A percentile compares a stretch with the other conserved stretches of the same genome.
phyloP scores from a whole-genome alignment of 352 stramenopile genomes.

The Globisporangium paddicum region DNA sequence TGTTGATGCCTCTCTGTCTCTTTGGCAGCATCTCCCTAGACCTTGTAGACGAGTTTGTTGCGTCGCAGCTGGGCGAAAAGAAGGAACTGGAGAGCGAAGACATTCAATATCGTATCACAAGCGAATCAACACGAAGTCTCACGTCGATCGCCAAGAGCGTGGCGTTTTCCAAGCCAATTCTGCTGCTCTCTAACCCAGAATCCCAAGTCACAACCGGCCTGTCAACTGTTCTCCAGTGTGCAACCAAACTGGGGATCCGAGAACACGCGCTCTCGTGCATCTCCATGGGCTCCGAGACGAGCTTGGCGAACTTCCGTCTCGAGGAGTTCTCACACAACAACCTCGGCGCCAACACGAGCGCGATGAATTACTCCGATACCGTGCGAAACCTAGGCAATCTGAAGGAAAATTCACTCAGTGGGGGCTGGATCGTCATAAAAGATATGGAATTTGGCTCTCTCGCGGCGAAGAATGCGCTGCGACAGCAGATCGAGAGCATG shows the following conservation, averaged over 20 bases:
- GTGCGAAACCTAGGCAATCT: constrained; percentile 17
- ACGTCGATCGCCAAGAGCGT: not conserved
- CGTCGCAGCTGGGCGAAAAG: constrained; percentile 15
- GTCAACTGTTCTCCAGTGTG: constrained; percentile 10
- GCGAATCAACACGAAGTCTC: not conserved
- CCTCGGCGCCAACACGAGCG: constrained; percentile 5
- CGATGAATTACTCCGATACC: constrained; percentile 2
- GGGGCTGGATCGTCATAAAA: constrained; percentile 30
- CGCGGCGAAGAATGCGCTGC: constrained; percentile 19
- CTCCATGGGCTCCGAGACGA: constrained; percentile 9
- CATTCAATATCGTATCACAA: constrained; percentile 13
- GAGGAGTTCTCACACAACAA: constrained; percentile 12
- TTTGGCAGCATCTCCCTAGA: constrained; percentile 20
- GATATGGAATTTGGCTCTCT: constrained; percentile 5
- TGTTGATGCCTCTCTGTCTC: constrained; percentile 28
- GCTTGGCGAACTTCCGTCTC: constrained; percentile 8
- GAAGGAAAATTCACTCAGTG: constrained; percentile 20
- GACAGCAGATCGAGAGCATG: constrained; percentile 25
- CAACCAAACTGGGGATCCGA: not conserved
- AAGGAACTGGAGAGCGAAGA: not conserved
- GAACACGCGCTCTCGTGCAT: constrained; percentile 12
- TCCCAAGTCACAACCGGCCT: not conserved
- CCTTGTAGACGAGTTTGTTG: constrained; percentile 23
- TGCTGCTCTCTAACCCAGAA: constrained; percentile 8
- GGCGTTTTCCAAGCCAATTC: constrained; percentile 10